Conservation (phyloP, 2,329 filamentous ascomycete genomes). For the Xylaria sp. region DNA sequence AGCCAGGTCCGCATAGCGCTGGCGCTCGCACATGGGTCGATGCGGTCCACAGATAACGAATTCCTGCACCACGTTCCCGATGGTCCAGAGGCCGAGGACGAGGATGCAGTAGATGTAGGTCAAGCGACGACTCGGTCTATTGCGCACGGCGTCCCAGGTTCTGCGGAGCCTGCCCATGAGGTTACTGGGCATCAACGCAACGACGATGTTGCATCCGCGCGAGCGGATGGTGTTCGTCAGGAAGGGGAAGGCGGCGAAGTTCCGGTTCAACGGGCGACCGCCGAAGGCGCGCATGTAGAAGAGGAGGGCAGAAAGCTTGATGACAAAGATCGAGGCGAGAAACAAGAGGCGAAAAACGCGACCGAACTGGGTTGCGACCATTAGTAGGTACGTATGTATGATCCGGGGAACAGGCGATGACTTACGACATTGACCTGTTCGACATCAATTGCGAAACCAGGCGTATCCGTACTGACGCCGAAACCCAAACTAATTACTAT, state of each 20-base stretch:
- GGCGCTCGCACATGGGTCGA: slow-evolving; percentile 19
- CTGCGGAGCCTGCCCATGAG: not conserved
- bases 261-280: not conserved
- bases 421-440: too few relatives aligned
- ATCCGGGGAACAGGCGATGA: not conserved
- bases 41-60: slow-evolving; percentile 19
- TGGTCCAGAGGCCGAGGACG: slow-evolving; percentile 17
- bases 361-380: slow-evolving; percentile 22
- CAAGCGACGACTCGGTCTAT: not conserved
- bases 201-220: too few relatives aligned
- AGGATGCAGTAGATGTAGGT: slow-evolving; percentile 22
- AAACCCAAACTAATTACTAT: too few relatives aligned
- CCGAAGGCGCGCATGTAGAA: slow-evolving; percentile 34
- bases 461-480: too few relatives aligned
- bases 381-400: not conserved
- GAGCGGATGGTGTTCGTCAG: too few relatives aligned
- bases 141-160: not conserved
- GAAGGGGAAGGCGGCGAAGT: too few relatives aligned
- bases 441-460: too few relatives aligned
- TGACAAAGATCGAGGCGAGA: slow-evolving; percentile 28
- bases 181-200: too few relatives aligned
- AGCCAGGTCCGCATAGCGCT: slow-evolving; percentile 29
- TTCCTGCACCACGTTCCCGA: slow-evolving; percentile 14
- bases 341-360: slow-evolving; percentile 32
- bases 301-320: slow-evolving; percentile 34